Evolutionary conservation across 768 basidiomycete species (phyloP).

Genomic region (Tephrocybe sp.): DNA sequence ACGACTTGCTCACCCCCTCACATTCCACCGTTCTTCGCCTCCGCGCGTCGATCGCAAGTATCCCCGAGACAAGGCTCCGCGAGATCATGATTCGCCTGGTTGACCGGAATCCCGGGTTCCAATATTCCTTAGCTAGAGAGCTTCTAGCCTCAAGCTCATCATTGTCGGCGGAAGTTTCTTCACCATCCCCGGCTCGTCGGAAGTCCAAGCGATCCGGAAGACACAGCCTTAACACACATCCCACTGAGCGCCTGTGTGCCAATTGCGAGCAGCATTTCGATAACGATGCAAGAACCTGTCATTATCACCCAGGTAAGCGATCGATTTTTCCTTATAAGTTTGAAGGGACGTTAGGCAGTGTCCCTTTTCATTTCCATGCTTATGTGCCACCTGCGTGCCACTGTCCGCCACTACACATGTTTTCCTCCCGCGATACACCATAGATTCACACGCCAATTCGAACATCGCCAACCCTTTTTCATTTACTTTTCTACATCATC

Average conservation of each 20-base stretch:
- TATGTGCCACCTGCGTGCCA: too few species aligned
- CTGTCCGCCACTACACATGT: too few species aligned
- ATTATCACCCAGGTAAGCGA: conserved; percentile 38
- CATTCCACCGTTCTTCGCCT: conserved; percentile 20
- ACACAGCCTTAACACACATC: conserved; percentile 10
- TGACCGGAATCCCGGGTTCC: conserved; percentile 31
- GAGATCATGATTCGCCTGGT: conserved; percentile 37
- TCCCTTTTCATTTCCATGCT: too few species aligned
- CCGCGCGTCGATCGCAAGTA: conserved; percentile 33
- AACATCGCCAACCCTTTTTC: too few species aligned
- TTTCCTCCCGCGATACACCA: too few species aligned
- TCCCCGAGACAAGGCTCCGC: conserved; percentile 37
- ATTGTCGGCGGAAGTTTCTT: not conserved
- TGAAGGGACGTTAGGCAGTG: too few species aligned
- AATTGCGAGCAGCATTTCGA: conserved; percentile 19
- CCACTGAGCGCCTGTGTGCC: conserved; percentile 13
- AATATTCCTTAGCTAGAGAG: conserved; percentile 38
- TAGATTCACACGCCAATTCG: too few species aligned
- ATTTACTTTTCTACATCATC: too few species aligned
- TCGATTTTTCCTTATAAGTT: too few species aligned
- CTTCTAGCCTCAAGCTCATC: conserved; percentile 18
- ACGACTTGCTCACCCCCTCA: conserved; percentile 4
- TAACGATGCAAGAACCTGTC: conserved; percentile 13
- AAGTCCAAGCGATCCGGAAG: conserved; percentile 13
- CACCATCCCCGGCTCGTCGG: conserved; percentile 11